Evolutionary conservation across 2,329 filamentous ascomycete genomes (phyloP), one percentile per base, ranked within the genome.

Genomic region (Neopestalotiopsis clavispora): DNA sequence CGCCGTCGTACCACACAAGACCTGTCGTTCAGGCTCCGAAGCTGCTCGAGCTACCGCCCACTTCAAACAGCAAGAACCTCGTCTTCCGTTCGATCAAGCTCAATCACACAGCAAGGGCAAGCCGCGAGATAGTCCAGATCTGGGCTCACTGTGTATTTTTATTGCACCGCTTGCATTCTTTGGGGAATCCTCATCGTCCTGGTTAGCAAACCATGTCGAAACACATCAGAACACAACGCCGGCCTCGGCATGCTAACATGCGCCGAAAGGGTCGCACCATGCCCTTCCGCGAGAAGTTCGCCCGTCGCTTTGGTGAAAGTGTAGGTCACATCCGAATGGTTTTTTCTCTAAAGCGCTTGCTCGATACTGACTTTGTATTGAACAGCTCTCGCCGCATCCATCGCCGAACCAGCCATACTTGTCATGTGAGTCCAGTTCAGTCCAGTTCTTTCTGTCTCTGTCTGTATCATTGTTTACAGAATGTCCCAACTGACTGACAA

Each of bases 381-480:
- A 28, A 64, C 74, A 78, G 77, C 71, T 77, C 30, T 78, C 77
- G 38, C 77, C 77, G 5, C 74, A 76, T 10, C 77, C 75, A n/a
- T 81, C 81, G 2, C 79, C 82, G 0, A 78, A 79, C 58, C 75
- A 81, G 57, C 78, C 82, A 9, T 84, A 84, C 72, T 78, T 85
- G 1, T 84, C 83, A 10, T 84, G 83, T 84, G 75, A 82, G 83
- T 80, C 68, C 32, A 30, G 6, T 59, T 12, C 30, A 28, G 20
- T 32, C n/a, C 30, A 9, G 38, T 17, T 30, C 32, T 20, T 62
- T 12, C 2, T 28, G 12, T 32, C 58, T 52, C 3, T 14, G 30
- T 23, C 40, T 20, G 62, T 40, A 52, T 20, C 61, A 65, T n/a
- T 20, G 12, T 23, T 10, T 59, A 14, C 57, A 59, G 20, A 34